Conservation (phyloP, 1,139 yeast genomes). For the Scheffersomyces parashehatae region DNA sequence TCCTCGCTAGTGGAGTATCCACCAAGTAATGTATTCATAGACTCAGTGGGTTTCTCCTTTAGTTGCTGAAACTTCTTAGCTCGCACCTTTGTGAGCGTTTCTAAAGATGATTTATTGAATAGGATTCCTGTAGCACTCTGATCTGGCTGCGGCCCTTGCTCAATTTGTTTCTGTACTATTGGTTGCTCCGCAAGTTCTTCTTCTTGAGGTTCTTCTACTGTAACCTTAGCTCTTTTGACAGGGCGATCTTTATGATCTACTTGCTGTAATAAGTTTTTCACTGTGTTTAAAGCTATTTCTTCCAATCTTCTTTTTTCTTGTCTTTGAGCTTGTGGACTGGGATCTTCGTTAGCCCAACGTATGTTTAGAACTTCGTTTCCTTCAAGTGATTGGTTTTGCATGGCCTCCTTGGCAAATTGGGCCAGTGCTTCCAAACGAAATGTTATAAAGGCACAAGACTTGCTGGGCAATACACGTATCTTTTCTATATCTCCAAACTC, state of each 20-base stretch:
- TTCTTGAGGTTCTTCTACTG: constrained; percentile 7
- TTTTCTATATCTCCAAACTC: constrained; percentile 81
- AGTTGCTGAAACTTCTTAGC: not conserved
- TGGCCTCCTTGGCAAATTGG: constrained; percentile 92
- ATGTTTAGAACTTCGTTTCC: constrained; percentile 67
- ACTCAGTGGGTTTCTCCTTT: constrained; percentile 1
- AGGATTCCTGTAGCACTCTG: not conserved
- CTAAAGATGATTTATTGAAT: constrained; percentile 7
- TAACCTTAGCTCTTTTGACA: constrained; percentile 4
- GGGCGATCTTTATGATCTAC: constrained; percentile 4
- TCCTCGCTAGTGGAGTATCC: constrained; percentile 18
- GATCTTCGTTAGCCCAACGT: constrained; percentile 91
- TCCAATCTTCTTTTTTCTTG: constrained; percentile 46
- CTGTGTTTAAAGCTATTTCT: constrained; percentile 35
- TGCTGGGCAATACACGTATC: constrained; percentile 58
- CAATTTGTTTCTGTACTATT: not conserved
- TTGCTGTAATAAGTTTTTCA: constrained; percentile 25
- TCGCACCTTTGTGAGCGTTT: constrained; percentile 4
- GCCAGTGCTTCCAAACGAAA: constrained; percentile 70
- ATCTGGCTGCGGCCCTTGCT: not conserved
- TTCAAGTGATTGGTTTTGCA: constrained; percentile 74
- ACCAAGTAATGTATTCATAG: constrained; percentile 8
- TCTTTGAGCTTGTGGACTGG: constrained; percentile 67
- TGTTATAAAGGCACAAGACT: constrained; percentile 80
- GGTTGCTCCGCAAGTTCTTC: not conserved